Evolutionary conservation across 805 yeast species (phyloP).

Genomic region (Suhomyces pyralidae): DNA sequence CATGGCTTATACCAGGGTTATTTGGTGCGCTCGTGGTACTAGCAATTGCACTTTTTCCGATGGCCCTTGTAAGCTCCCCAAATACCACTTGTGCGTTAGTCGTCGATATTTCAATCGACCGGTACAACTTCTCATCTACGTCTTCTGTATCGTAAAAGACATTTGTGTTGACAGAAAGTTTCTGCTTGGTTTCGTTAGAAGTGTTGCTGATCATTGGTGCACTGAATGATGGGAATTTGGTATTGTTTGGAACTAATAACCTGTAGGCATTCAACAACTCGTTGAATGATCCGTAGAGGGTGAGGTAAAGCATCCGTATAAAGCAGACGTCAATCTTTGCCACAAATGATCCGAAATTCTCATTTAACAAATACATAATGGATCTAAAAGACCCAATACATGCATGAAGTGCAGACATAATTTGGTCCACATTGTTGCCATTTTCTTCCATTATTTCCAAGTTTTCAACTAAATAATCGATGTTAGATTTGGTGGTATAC

Average conservation of each 20-base stretch:
- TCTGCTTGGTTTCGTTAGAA: conserved; percentile 10
- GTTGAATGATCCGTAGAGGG: conserved; percentile 58
- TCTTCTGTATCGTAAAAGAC: conserved; percentile 37
- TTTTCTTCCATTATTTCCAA: conserved; percentile 50
- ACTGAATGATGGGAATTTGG: conserved; percentile 7
- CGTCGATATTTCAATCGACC: conserved; percentile 60
- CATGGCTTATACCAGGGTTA: conserved; percentile 25
- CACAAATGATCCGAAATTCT: conserved; percentile 48
- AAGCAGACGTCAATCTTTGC: conserved; percentile 60
- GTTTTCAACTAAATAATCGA: conserved; percentile 55
- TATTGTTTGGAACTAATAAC: conserved; percentile 28
- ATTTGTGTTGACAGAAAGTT: conserved; percentile 21
- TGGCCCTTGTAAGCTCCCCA: conserved; percentile 66
- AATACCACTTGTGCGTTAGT: conserved; percentile 73
- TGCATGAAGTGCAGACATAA: conserved; percentile 28
- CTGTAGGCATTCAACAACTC: conserved; percentile 68
- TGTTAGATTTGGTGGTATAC: conserved; percentile 50
- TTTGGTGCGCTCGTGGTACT: conserved; percentile 24
- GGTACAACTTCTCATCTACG: conserved; percentile 65
- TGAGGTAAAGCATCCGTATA: conserved; percentile 59
- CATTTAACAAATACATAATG: conserved; percentile 47
- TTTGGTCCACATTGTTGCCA: conserved; percentile 27
- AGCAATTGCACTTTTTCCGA: conserved; percentile 60
- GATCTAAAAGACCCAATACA: conserved; percentile 49
- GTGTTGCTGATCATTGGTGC: neutral